A percentile compares a stretch with the other conserved stretches of the same genome.
Evolutionary conservation across 768 basidiomycete genomes (phyloP).

Genomic region (Boletus subcaerulescens): DNA sequence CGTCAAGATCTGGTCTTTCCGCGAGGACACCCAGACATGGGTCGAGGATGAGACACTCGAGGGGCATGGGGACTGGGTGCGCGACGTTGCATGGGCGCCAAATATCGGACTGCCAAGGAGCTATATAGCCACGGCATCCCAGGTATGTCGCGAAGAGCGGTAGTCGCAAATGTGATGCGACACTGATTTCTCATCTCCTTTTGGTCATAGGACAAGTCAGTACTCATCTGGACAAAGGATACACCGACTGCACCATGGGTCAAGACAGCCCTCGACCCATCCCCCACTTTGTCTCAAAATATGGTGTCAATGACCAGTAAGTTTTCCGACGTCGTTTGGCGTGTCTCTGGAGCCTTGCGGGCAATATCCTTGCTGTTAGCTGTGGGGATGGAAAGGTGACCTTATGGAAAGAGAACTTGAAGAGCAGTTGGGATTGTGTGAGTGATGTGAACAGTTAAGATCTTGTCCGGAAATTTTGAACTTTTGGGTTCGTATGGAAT

Average conservation of each 20-base stretch:
- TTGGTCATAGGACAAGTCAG: constrained; percentile 65
- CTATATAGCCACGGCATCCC: constrained; percentile 95
- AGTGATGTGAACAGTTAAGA: constrained; percentile 85
- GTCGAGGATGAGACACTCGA: constrained; percentile 86
- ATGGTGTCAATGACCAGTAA: constrained; percentile 58
- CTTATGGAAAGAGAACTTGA: constrained; percentile 96
- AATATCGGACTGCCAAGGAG: constrained; percentile 92
- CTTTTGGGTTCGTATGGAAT: too few species aligned
- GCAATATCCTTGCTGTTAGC: constrained; percentile 93
- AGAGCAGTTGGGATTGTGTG: constrained; percentile 95
- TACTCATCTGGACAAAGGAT: constrained; percentile 90
- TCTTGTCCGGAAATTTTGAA: too few species aligned
- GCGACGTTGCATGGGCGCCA: constrained; percentile 99
- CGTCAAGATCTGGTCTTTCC: constrained; percentile 91
- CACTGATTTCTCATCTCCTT: background rate
- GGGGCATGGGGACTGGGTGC: constrained; percentile 96
- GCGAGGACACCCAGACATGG: constrained; percentile 87
- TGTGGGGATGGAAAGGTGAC: constrained; percentile 98
- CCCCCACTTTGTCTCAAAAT: constrained; percentile 44
- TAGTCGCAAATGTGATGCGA: background rate
- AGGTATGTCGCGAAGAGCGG: constrained; percentile 41
- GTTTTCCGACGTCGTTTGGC: constrained; percentile 97
- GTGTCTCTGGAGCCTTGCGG: constrained; percentile 97
- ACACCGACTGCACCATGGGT: constrained; percentile 70
- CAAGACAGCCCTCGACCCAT: constrained; percentile 77